Percentiles rank a stretch among this genome's conserved stretches.
phyloP scores from a whole-genome alignment of 495 filamentous ascomycete species.

The Aspergillus olivimuriae region DNA sequence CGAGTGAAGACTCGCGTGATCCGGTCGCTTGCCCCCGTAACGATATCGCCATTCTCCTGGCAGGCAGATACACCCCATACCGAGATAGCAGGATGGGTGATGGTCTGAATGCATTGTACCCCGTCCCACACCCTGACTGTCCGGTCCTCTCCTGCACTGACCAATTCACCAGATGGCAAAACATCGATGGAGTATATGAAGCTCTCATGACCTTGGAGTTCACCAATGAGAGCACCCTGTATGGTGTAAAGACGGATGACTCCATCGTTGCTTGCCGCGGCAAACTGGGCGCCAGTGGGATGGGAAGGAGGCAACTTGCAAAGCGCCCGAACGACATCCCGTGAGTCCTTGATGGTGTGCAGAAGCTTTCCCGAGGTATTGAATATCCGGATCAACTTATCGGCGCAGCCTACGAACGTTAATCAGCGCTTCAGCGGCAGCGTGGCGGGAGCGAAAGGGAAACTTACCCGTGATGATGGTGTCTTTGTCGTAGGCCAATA shows the following conservation, averaged over 20 bases:
- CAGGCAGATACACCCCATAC: conserved; percentile 89
- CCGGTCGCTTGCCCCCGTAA: conserved; percentile 84
- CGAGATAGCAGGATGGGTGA: conserved; percentile 94
- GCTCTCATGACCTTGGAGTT: conserved; percentile 82
- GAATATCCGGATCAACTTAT: conserved; percentile 82
- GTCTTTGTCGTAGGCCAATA: conserved; percentile 71
- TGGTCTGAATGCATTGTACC: conserved; percentile 81
- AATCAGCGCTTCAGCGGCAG: conserved; percentile 3
- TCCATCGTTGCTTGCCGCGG: conserved; percentile 83
- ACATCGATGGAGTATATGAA: conserved; percentile 87
- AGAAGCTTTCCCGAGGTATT: conserved; percentile 57
- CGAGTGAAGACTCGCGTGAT: conserved; percentile 81
- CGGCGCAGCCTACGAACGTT: conserved; percentile 59
- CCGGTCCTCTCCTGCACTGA: conserved; percentile 89
- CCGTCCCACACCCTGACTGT: conserved; percentile 85
- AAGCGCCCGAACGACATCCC: conserved; percentile 78
- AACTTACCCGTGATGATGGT: conserved; percentile 74
- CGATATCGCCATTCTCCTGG: conserved; percentile 79
- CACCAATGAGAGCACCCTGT: conserved; percentile 61
- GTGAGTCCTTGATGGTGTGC: conserved; percentile 60
- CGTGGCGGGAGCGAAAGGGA: neutral
- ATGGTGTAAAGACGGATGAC: conserved; percentile 79
- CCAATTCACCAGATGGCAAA: conserved; percentile 77
- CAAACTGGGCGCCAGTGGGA: conserved; percentile 76
- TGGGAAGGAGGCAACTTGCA: conserved; percentile 73